Base-by-base conservation (phyloP, 2,329 filamentous ascomycete genomes). In the Fusarium subtropicale region DNA sequence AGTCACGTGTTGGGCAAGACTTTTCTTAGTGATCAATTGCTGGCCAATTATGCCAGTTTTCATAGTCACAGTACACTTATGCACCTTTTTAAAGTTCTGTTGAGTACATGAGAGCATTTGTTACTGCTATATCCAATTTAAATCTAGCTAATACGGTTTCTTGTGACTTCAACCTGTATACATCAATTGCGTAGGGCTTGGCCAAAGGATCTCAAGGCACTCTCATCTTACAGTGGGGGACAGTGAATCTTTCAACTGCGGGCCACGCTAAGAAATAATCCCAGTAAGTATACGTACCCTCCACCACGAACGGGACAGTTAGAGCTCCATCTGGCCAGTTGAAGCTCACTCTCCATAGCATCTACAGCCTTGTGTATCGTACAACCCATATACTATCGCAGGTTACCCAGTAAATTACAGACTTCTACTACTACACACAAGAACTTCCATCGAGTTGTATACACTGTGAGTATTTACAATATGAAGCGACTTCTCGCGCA, bases 301-400 rank as follows among this genome's bases (percentile, higher is more conserved):
- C 34, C 18, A 52, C 34, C 33, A 39, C 34, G 34, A 52, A 38
- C 33, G 36, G 41, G 48, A 54, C 63, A 57, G 42, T 67, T 66
- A 51, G 53, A 75, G 71, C 71, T 75, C 73, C 73, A 75, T 73
- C 73, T 75, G 73, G 71, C 73, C 73, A 68, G 73, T 73, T 74
- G 64, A 55, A 63, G 62, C 68, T 64, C 57, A 51, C 63, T 59
- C 62, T 65, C 53, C 56, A 58, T 45, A 71, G 56, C 68, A 66
- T 66, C 62, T 50, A 51, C 64, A 62, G 39, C 46, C 34, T 62
- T 52, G 52, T 20, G 16, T 20, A 39, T 20, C 36, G 36, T 50
- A 18, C 45, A 55, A 52, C 52, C 28, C n/a, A 30, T 41, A 26
- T 26, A 46, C 24, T 46, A 20, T 31, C 20, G 30, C 42, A 34